Evolutionary conservation across 495 filamentous ascomycete genomes (phyloP).

Genomic region (Baudoinia panamericana): DNA sequence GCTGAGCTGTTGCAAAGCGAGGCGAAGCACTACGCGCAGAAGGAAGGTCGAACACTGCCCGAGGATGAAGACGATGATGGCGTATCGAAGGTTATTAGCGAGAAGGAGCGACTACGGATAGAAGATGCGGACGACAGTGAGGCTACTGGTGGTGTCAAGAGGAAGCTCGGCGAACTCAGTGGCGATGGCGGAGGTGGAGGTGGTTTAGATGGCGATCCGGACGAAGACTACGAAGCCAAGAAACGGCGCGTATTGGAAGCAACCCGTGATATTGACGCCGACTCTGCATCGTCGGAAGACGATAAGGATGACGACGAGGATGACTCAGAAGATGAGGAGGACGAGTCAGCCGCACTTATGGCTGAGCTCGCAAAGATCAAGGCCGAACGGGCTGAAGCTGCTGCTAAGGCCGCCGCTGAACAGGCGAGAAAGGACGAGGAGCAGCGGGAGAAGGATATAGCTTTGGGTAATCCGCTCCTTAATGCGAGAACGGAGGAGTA

Average conservation of each 20-base stretch:
- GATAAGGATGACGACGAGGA: slow-evolving; percentile 39
- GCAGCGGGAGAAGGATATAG: slow-evolving; percentile 74
- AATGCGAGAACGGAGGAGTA: slow-evolving; percentile 54
- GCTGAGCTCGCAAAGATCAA: slow-evolving; percentile 92
- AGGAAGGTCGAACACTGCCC: slow-evolving; percentile 43
- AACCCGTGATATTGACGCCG: slow-evolving; percentile 79
- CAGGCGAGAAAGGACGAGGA: slow-evolving; percentile 65
- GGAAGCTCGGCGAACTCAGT: slow-evolving; percentile 43
- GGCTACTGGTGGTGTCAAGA: slow-evolving; percentile 39
- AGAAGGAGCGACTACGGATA: slow-evolving; percentile 5
- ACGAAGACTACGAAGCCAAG: slow-evolving; percentile 69
- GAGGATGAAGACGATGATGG: slow-evolving; percentile 22
- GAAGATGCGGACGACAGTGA: slow-evolving; percentile 19
- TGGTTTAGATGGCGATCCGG: slow-evolving; percentile 22
- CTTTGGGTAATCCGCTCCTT: slow-evolving; percentile 80
- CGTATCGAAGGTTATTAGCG: neutral
- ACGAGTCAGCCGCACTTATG: slow-evolving; percentile 80
- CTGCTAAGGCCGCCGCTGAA: slow-evolving; percentile 62
- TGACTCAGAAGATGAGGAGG: slow-evolving; percentile 79
- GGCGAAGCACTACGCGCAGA: slow-evolving; percentile 74
- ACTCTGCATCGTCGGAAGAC: slow-evolving; percentile 39
- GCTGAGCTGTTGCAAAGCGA: slow-evolving; percentile 85
- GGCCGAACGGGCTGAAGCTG: slow-evolving; percentile 71
- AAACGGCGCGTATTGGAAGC: slow-evolving; percentile 78
- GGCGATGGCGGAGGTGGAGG: slow-evolving; percentile 19